Evolutionary conservation across 176 grass and related monocot species (phyloP), one percentile per base, ranked within the genome.

Genomic region (Ensete ventricosum): DNA sequence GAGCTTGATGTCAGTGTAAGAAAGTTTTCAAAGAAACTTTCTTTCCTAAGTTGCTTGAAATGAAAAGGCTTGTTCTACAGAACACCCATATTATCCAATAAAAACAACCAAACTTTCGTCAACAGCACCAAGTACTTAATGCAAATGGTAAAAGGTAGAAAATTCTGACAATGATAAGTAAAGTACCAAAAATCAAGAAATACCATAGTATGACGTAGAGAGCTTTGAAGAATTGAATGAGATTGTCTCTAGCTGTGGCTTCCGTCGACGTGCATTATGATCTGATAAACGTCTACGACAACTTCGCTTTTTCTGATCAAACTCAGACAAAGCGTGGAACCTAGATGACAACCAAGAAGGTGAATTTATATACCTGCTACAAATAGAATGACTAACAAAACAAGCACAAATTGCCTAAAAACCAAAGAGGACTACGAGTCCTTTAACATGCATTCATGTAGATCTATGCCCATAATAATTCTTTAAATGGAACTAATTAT

Each of bases 261-360:
- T 77, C 3, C 75, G 75, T 50, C 74, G 74, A 6, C 74, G 58
- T 24, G 74, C 75, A 53, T 77, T 77, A 19, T 77, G 75, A 64
- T 77, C 43, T 17, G 48, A 77, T 17, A 77, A 52, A 17, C 75
- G 60, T 53, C 50, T 77, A 3, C 75, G 75, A 52, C 75, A 77
- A 21, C 75, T 77, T 25, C 75, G 34, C 50, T 77, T 77, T 17
- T 77, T 65, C 60, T 77, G 59, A 64, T 77, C 75, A 77, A 77
- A 77, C 60, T 77, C 60, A 14, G 75, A 77, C 75, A 77, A 77
- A 25, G 43, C 10, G 16, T 77, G 75, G 49, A 77, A 77, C 49
- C 75, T 77, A 14, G 49, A 77, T 65, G 21, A 34, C 27, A 23
- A 74, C 12, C 9, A 73, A 71, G 17, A 52, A 52, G 49, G 9